Base-by-base conservation (phyloP, 805 yeast genomes). In the Kockiozyma suomiensis region DNA sequence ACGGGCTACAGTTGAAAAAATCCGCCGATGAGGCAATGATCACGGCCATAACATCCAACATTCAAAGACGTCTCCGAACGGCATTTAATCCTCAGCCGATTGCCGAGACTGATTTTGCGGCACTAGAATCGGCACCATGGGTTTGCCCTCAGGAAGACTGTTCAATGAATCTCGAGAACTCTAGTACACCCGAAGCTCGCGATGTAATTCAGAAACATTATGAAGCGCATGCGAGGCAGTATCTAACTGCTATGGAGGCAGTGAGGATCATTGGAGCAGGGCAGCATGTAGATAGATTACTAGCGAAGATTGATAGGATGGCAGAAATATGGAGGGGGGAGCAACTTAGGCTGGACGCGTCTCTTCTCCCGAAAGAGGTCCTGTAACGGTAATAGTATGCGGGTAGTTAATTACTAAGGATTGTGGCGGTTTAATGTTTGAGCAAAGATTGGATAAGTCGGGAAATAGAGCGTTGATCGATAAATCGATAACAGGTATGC, bases 101-200 rank as follows among this genome's bases (percentile, higher is more conserved):
- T 7, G 46, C 54, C 2, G 43, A 25, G 40, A n/a, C 40, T n/a
- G 48, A 21, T 23, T 42, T 55, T 10, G 28, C 43, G n/a, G 19
- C 8, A 30, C 15, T 54, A 17, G 43, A 50, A 13, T 28, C 46
- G 8, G 10, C 25, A 28, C 48, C 30, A 15, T 62, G 66, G 66
- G 13, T 21, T 5, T 62, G 66, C 30, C 66, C 66, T 4, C 59
- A 64, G 3, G 46, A 48, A n/a, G 59, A 47, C 12, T 62, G 66
- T 40, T 4, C 43, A 8, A 40, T 51, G 52, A 38, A 26, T 8
- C 49, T 61, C 2, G 33, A 47, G n/a, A 50, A 55, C 17, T 45
- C 56, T 6, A 54, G 58, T 28, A 26, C 65, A 5, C 28, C 50
- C 15, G 59, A 50, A 19, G 63, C 59, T 6, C 47, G 54, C 7